A percentile compares a stretch with the other conserved stretches of the same genome.
These are phyloP conservation scores for Fusarium denticulatum DNA, from an alignment of 2,329 filamentous ascomycete genomes.

Conservation along the genomic window DNA sequence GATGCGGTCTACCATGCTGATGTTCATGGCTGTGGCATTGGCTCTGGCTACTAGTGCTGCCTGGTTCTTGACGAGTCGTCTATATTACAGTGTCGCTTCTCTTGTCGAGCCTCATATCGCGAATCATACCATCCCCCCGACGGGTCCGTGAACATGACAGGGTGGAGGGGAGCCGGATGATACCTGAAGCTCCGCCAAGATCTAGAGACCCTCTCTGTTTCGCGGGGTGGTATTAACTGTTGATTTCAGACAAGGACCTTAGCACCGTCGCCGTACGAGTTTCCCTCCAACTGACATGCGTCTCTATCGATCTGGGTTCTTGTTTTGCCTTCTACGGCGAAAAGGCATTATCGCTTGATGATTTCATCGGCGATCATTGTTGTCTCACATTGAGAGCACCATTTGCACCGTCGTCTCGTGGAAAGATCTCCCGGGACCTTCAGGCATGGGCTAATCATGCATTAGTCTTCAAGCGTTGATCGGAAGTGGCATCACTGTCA, in stretches of 20 bases:
- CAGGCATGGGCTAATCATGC: neutral
- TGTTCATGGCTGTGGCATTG: slow-evolving; percentile 54
- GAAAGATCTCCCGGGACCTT: neutral
- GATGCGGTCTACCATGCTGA: slow-evolving; percentile 64
- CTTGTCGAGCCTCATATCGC: slow-evolving; percentile 7
- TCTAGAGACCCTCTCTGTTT: neutral
- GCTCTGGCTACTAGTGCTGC: slow-evolving; percentile 14
- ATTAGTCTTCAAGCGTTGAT: slow-evolving; percentile 9
- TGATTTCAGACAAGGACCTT: neutral
- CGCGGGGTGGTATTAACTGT: neutral
- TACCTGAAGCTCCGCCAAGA: neutral
- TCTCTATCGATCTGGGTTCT: neutral
- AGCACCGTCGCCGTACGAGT: neutral
- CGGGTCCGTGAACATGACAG: slow-evolving; percentile 2
- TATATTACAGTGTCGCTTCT: slow-evolving; percentile 21
- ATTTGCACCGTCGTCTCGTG: neutral
- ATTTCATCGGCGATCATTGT: neutral
- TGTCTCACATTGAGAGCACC: neutral
- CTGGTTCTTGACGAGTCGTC: slow-evolving; percentile 28
- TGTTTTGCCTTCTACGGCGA: neutral
- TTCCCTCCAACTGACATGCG: neutral
- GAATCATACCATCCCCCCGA: slow-evolving; percentile 19
- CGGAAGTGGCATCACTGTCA: slow-evolving; percentile 4
- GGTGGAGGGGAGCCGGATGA: neutral
- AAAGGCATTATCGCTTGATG: neutral